phyloP scores from a whole-genome alignment of 2,329 filamentous ascomycete species.

The Aspergillus caelatus region DNA sequence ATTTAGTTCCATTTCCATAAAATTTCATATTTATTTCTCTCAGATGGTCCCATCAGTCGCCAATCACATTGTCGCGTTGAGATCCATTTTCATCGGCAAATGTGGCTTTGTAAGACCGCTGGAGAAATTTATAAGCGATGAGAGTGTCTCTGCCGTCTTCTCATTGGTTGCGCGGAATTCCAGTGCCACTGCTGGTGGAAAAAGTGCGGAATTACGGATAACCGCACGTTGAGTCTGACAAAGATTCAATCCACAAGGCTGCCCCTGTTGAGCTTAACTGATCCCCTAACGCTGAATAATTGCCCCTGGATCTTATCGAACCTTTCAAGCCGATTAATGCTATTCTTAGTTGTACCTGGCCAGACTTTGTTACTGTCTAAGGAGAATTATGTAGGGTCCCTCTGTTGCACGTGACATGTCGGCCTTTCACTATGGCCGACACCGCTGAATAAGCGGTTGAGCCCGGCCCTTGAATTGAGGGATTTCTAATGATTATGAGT shows the following conservation, averaged over 20 bases:
- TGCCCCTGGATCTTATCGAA: not conserved
- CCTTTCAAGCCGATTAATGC: too few relatives aligned
- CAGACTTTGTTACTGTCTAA: too few relatives aligned
- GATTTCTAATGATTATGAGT: too few relatives aligned
- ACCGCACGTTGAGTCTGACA: not conserved
- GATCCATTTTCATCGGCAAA: not conserved
- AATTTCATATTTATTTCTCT: not conserved
- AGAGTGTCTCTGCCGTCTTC: not conserved
- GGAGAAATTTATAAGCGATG: not conserved
- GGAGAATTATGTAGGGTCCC: not conserved
- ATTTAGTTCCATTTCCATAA: not conserved
- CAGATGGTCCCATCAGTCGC: not conserved
- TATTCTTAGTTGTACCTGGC: too few relatives aligned
- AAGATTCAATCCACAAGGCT: not conserved
- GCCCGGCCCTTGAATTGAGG: too few relatives aligned
- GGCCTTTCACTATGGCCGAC: not conserved
- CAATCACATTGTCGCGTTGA: not conserved
- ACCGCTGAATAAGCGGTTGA: not conserved
- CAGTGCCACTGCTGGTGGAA: not conserved
- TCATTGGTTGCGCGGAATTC: not conserved
- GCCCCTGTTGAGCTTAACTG: too few relatives aligned
- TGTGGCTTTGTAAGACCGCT: not conserved
- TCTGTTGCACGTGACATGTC: not conserved
- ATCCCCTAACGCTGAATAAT: not conserved
- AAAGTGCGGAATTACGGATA: constrained; percentile 2